Percentiles rank a stretch among this genome's conserved stretches.
phyloP scores from a whole-genome alignment of 768 basidiomycete genomes.

The Boletus subcaerulescens region DNA sequence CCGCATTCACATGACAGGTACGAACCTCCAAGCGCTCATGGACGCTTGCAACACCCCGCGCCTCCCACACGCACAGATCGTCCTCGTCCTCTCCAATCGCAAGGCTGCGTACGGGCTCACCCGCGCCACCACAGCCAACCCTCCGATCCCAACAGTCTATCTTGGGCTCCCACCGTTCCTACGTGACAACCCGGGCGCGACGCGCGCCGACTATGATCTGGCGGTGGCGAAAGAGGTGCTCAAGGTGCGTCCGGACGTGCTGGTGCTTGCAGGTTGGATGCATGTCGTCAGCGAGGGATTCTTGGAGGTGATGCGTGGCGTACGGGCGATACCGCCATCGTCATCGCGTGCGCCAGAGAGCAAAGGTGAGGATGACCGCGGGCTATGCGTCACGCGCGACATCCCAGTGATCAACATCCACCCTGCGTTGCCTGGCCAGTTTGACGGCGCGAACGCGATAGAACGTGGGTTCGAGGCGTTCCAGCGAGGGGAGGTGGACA shows the following conservation, averaged over 20 bases:
- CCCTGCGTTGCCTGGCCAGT: slow-evolving; percentile 93
- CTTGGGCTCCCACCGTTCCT: slow-evolving; percentile 84
- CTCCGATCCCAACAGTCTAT: slow-evolving; percentile 79
- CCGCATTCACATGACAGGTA: slow-evolving; percentile 48
- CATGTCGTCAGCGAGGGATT: slow-evolving; percentile 87
- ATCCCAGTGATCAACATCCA: slow-evolving; percentile 95
- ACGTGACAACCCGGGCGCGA: slow-evolving; percentile 66
- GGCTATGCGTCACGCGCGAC: slow-evolving; percentile 12
- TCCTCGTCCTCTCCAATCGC: slow-evolving; percentile 86
- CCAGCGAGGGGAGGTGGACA: slow-evolving; percentile 71
- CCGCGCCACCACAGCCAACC: slow-evolving; percentile 67
- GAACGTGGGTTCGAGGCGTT: slow-evolving; percentile 88
- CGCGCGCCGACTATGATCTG: slow-evolving; percentile 80
- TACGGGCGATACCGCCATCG: slow-evolving; percentile 21
- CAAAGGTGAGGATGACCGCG: slow-evolving; percentile 19
- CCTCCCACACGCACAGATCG: slow-evolving; percentile 68
- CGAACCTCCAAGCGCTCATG: slow-evolving; percentile 95
- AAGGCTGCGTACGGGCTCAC: slow-evolving; percentile 87
- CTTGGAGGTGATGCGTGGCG: slow-evolving; percentile 56
- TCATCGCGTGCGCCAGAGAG: too few species aligned
- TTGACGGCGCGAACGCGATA: slow-evolving; percentile 90
- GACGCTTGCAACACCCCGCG: slow-evolving; percentile 79
- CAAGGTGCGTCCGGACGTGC: slow-evolving; percentile 66
- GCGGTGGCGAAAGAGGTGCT: slow-evolving; percentile 73
- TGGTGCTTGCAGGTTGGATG: slow-evolving; percentile 98